Evolutionary conservation across 768 basidiomycete species (phyloP), one percentile per base, ranked within the genome.

Genomic region (Zangia roseola): DNA sequence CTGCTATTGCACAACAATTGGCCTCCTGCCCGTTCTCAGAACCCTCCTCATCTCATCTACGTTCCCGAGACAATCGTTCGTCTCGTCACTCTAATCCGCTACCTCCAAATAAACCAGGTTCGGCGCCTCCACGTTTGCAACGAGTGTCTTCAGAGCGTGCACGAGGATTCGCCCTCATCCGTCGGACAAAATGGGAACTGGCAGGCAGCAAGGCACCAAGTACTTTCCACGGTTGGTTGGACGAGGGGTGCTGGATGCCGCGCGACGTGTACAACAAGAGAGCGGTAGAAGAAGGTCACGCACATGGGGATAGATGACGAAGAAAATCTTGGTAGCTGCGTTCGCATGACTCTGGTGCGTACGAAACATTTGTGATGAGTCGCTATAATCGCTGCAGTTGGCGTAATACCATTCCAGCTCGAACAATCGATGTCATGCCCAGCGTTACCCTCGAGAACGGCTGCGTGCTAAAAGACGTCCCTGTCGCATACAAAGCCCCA

Each of bases 381-480:
- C n/a, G n/a, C n/a, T n/a, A n/a, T n/a, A n/a, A n/a, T n/a, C n/a
- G n/a, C n/a, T n/a, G n/a, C n/a, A n/a, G n/a, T n/a, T n/a, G n/a
- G n/a, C n/a, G n/a, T 17, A 44, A 50, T 30, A 23, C 43, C 64
- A 0, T 61, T 31, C 56, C n/a, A 75, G 49, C 74, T 86, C 49
- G 70, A 75, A 1, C 85, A 88, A 54, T 64, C 57, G 69, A 79
- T 52, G 67, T 73, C 43, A 73, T 95, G 1, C 85, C 89, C 2
- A 74, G 78, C 0, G 97, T 97, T 68, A 81, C 78, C 0, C 77
- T 99, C 42, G 94, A 99, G 67, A 91, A 82, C 33, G 94, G 93
- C 4, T 68, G 72, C 4, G 67, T 72, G 4, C 74, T 98, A 6
- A 73, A 67, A n/a, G 69, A 94, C 6, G 89, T 88, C 0, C 90